Evolutionary conservation across 108 stramenopile species (phyloP).

Genomic region (Skeletonema marinoi): DNA sequence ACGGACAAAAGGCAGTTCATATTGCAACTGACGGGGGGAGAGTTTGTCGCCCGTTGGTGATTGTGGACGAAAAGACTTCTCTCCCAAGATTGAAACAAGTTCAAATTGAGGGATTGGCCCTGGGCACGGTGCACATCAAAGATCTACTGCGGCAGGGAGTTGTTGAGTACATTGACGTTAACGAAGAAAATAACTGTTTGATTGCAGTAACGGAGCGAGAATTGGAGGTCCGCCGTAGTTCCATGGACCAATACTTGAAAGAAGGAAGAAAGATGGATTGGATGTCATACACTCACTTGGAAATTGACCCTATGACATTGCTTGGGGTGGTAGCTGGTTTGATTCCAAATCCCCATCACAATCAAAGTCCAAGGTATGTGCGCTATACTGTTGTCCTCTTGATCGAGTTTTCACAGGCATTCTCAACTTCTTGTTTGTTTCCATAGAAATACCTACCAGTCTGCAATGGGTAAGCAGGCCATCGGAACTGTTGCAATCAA

Average conservation of each 20-base stretch:
- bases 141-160: constrained; percentile 91
- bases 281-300: constrained; percentile 95
- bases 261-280: constrained; percentile 29
- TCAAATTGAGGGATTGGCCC: constrained; percentile 84
- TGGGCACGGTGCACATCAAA: constrained; percentile 72
- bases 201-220: constrained; percentile 93
- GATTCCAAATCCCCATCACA: constrained; percentile 99
- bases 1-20: constrained; percentile 93
- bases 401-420: background rate
- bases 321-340: constrained; percentile 97
- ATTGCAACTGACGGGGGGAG: constrained; percentile 98
- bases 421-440: background rate
- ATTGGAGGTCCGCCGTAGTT: constrained; percentile 69
- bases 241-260: constrained; percentile 48
- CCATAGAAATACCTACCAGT: constrained; percentile 89
- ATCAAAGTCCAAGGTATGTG: constrained; percentile 90
- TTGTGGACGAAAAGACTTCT: constrained; percentile 87
- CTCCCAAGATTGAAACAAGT: constrained; percentile 74
- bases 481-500: constrained; percentile 97
- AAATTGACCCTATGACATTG: constrained; percentile 98
- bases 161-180: constrained; percentile 99
- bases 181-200: constrained; percentile 98
- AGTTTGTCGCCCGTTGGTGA: constrained; percentile 95
- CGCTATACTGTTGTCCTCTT: background rate
- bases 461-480: constrained; percentile 99